Evolutionary conservation across 139 green algal genomes (phyloP), one percentile per base, ranked within the genome.

Genomic region (Volvox africanus): DNA sequence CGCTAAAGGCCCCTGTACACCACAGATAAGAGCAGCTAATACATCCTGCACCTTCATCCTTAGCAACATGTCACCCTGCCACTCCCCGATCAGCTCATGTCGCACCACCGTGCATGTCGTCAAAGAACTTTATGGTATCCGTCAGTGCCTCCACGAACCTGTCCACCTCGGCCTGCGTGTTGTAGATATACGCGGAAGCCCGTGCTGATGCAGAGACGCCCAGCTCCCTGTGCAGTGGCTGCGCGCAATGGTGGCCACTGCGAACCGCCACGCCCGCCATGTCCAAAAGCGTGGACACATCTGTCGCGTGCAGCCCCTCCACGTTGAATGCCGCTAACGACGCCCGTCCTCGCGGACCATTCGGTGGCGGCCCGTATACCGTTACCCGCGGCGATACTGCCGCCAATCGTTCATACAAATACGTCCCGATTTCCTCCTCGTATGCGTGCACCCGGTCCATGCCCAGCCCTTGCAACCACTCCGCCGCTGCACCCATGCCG

Each of bases 191-290:
- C 0, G 96, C 91, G 30, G 93, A 97, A 26, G 98, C 98, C 35
- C 98, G 95, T 28, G 97, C 96, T 16, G 93, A 98, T 32, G 97
- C 95, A 67, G 86, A 87, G 80, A 99, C 95, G 80, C 97, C 97
- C 55, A 99, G 94, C 65, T 97, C 88, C 21, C 92, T 90, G 92
- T 99, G 98, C 90, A 99, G 92, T 21, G 98, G 98, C 93, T 99
- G 98, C 50, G 98, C 98, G 97, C 98, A 99, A 92, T 99, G 98
- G 94, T 99, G 98, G 11, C 98, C 98, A 11, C 94, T 97, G 32
- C 98, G 92, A 83, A 99, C 96, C 24, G 98, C 98, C 14, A 99
- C 95, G 22, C 97, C 98, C 68, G 94, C 81, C 30, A 87, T 83
- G 81, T 99, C 98, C 35, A 99, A 92, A 32, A 99, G 89, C 12